Evolutionary conservation across 202 grass and related monocot genomes (phyloP).

Genomic region (Panicum hallii): DNA sequence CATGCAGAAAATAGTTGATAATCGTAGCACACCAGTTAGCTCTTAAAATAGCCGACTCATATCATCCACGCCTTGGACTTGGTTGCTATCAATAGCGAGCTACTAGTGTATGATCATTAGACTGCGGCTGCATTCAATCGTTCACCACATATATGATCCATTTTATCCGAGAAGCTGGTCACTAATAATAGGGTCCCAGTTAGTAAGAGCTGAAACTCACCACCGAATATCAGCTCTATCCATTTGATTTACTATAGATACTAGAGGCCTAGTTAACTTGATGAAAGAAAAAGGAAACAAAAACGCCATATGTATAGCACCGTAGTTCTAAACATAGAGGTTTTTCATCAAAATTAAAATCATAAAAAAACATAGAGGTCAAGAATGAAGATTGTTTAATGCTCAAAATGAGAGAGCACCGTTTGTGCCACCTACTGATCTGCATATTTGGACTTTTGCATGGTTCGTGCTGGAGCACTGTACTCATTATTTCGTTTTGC

Average conservation of each 20-base stretch:
- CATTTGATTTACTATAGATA: conserved; percentile 25
- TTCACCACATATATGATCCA: neutral
- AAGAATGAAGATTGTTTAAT: neutral
- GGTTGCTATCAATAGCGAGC: conserved; percentile 7
- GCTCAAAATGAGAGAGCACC: neutral
- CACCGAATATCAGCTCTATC: neutral
- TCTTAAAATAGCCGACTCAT: conserved; percentile 19
- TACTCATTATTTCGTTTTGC: neutral
- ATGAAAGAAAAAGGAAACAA: neutral
- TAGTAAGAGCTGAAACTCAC: neutral
- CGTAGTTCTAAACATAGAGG: neutral
- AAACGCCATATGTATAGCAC: neutral
- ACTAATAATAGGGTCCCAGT: neutral
- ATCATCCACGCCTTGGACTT: conserved; percentile 24
- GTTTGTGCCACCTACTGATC: neutral
- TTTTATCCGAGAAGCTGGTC: neutral
- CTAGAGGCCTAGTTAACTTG: conserved; percentile 28
- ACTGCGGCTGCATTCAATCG: neutral
- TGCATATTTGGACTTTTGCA: neutral
- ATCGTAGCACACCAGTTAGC: neutral
- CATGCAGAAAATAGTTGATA: neutral
- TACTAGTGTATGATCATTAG: neutral
- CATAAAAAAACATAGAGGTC: neutral
- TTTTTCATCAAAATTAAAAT: no score
- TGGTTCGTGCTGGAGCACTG: neutral